Evolutionary conservation across 192 early-diverging fungal genomes (phyloP).

Genomic region (Backusella australiensis): DNA sequence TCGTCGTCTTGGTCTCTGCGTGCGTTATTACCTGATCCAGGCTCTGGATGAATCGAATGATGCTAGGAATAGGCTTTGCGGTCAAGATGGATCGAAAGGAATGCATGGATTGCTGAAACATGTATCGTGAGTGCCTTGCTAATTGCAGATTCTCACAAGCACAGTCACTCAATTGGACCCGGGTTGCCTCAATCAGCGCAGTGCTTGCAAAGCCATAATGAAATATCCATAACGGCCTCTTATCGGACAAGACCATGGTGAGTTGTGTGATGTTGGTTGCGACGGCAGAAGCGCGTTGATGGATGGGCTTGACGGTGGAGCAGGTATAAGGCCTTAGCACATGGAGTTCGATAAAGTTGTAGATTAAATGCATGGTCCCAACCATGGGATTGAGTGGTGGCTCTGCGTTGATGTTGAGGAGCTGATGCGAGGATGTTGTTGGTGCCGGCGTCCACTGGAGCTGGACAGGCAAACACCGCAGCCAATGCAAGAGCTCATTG

Average conservation of each 20-base stretch:
- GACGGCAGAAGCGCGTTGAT: conserved; percentile 17
- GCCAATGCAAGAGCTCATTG: conserved; percentile 25
- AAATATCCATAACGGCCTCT: conserved; percentile 5
- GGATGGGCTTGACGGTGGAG: not conserved
- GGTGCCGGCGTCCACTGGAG: conserved; percentile 25
- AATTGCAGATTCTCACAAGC: not conserved
- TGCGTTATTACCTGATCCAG: not conserved
- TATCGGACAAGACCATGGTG: not conserved
- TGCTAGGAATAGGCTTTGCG: not conserved
- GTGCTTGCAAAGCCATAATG: not conserved
- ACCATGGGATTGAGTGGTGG: conserved; percentile 18
- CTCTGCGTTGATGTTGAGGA: not conserved
- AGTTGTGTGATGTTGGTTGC: conserved; percentile 29
- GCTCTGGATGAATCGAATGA: not conserved
- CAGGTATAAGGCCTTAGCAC: conserved; percentile 18
- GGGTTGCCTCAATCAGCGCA: not conserved
- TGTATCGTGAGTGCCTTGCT: conserved; percentile 15
- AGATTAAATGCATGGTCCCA: conserved; percentile 24
- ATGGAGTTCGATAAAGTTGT: conserved; percentile 26
- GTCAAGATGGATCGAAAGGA: not conserved
- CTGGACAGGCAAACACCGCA: conserved; percentile 19
- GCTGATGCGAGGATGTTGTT: not conserved
- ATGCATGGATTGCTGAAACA: conserved; percentile 25
- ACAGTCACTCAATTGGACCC: conserved; percentile 11
- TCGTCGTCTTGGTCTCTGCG: not conserved